Base-by-base conservation (phyloP, 305 asterid genomes). In the Fraxinus angustifolia region DNA sequence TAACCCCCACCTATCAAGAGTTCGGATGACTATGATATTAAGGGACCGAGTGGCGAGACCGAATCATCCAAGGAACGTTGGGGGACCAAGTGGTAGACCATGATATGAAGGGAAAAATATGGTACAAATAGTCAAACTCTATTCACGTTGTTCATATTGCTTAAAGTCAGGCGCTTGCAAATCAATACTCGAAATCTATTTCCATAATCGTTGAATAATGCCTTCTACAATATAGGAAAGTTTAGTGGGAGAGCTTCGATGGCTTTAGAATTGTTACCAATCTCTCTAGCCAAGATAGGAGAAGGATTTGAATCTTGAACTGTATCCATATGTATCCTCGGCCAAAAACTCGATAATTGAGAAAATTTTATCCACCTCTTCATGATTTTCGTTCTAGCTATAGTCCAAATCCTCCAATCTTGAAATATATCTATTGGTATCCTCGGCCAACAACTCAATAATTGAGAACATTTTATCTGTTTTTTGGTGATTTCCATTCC, bases 391-490 rank as follows among this genome's bases (percentile, higher is more conserved):
- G 33, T 89, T 45, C 56, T 42, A 45, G 17, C 17, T 11, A 45
- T 45, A 14, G n/a, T 45, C 6, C 71, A 38, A 76, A 6, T 36
- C 76, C 33, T 78, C 79, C 35, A 42, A 26, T 8, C 53, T 40
- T 21, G 19, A 71, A 45, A 4, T 35, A 10, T 72, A 36, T 74
- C 34, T 19, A 14, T 42, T 53, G 6, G n/a, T 33, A 7, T 80
- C 84, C 56, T 76, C 21, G 6, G 79, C 75, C 36, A 84, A 14
- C 62, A 84, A 77, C 76, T 84, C 84, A 16, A 84, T 17, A 2
- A 79, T 11, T 12, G 35, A 4, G 34, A 70, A 80, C 53, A 84
- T 76, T 8, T 58, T 10, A 58, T 76, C 82, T 14, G 62, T 45
- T 3, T 45, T 17, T 17, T 45, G 4, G 56, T 45, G 56, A 45